Evolutionary conservation across 805 yeast genomes (phyloP).

Genomic region (Candida maesae): DNA sequence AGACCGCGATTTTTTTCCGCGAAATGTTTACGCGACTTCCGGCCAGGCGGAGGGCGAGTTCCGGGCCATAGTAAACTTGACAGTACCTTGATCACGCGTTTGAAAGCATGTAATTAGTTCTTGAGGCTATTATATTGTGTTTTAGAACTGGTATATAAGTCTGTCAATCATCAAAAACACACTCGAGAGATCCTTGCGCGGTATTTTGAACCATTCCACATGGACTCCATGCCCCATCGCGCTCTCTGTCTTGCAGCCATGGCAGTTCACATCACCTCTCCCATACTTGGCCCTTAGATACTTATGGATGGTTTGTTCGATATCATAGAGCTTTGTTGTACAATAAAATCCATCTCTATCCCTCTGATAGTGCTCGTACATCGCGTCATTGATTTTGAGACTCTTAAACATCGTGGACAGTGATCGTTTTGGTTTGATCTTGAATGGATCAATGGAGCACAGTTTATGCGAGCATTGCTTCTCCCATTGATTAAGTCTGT

Average conservation of each 20-base stretch:
- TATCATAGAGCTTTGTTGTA: constrained; percentile 4
- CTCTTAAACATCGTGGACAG: constrained; percentile 6
- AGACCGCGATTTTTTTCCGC: not conserved
- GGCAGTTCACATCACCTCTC: constrained; percentile 23
- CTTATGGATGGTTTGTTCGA: constrained; percentile 23
- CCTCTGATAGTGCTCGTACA: constrained; percentile 5
- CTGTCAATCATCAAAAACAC: constrained; percentile 18
- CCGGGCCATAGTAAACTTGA: too few species aligned
- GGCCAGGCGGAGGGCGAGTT: too few species aligned
- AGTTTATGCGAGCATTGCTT: constrained; percentile 23
- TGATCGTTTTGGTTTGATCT: not conserved
- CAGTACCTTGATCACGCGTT: too few species aligned
- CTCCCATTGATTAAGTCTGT: constrained; percentile 26
- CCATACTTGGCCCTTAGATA: constrained; percentile 16
- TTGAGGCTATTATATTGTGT: too few species aligned
- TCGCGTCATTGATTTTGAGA: constrained; percentile 3
- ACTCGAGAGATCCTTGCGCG: constrained; percentile 11
- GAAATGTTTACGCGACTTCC: not conserved
- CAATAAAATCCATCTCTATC: constrained; percentile 18
- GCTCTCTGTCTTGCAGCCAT: constrained; percentile 18
- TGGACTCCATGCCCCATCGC: constrained; percentile 18
- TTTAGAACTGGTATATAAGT: constrained; percentile 2
- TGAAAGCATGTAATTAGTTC: too few species aligned
- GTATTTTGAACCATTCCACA: constrained; percentile 26
- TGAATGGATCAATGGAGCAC: constrained; percentile 14